Base-by-base conservation (phyloP, 805 yeast genomes). In the Candida namnaoensis region DNA sequence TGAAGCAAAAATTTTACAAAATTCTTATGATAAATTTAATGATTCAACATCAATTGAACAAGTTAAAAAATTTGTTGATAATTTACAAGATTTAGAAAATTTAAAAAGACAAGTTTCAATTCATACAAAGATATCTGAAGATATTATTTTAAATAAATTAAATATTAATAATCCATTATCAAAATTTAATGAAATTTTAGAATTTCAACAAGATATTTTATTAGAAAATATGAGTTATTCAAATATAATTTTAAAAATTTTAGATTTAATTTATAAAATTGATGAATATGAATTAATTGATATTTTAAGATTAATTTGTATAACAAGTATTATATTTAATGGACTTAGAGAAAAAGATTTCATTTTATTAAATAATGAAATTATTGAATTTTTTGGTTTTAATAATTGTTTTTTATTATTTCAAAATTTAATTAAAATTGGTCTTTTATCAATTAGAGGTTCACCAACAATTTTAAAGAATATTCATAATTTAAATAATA, bases 81-180 rank as follows among this genome's bases (percentile, higher is more conserved):
- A 77, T 37, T 65, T 91, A 30, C 80, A 83, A 8, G 70, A 69
- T 12, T 60, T 91, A 38, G 90, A 88, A 44, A 64, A 69, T 8
- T 70, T 76, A 38, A 95, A 88, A 58, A 78, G 72, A 34, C 65
- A 76, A 49, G 72, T 93, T 27, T 76, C 82, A 47, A 73, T 76
- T 43, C 95, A 87, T 56, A 86, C 96, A 0, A 62, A 62, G 5
- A 59, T 88, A n/a, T 83, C 91, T 9, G 93, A 87, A 50, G 65
- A 64, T 30, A 68, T 86, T 1, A 30, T 30, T 5, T 62, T 86
- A 52, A 55, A 64, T 11, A 60, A 64, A 33, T 75, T 80, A 14
- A 67, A 67, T 35, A 51, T n/a, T 40, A 47, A 35, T 37, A 46
- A 47, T 37, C 46, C 47, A 12, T 37, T 45, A 7, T 48, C 56